phyloP scores from a whole-genome alignment of 2,329 filamentous ascomycete species.

The Penicillium italicum region DNA sequence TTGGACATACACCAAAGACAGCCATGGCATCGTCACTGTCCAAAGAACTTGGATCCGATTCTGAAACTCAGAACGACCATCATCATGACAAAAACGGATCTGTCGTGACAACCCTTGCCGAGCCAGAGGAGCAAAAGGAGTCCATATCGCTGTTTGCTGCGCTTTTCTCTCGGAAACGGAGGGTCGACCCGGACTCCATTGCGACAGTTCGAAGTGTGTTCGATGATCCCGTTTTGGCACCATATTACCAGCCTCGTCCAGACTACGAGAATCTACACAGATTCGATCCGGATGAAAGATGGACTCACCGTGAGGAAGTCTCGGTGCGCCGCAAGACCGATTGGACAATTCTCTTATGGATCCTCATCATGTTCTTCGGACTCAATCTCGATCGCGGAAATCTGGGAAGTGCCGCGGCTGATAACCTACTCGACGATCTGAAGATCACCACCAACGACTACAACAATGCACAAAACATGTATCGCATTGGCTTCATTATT shows the following conservation, averaged over 20 bases:
- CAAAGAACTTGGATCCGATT: neutral
- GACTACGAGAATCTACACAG: slow-evolving; percentile 39
- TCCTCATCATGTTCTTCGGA: slow-evolving; percentile 47
- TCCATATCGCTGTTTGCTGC: slow-evolving; percentile 18
- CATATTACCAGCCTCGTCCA: slow-evolving; percentile 26
- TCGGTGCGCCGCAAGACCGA: slow-evolving; percentile 30
- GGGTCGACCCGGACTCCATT: slow-evolving; percentile 19
- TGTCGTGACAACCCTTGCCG: neutral
- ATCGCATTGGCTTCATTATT: slow-evolving; percentile 28
- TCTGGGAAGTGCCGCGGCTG: slow-evolving; percentile 25
- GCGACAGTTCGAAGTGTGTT: slow-evolving; percentile 35
- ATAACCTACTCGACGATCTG: slow-evolving; percentile 28
- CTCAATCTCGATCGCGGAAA: slow-evolving; percentile 30
- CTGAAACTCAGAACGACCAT: neutral
- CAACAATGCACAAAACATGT: slow-evolving; percentile 32
- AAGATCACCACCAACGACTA: slow-evolving; percentile 32
- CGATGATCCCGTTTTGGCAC: slow-evolving; percentile 41
- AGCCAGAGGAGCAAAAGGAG: slow-evolving; percentile 1
- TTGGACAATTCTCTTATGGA: slow-evolving; percentile 34
- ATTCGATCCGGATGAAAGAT: slow-evolving; percentile 31
- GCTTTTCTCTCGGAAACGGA: slow-evolving; percentile 20
- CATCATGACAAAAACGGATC: neutral
- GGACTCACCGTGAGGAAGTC: slow-evolving; percentile 29
- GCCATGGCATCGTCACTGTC: neutral
- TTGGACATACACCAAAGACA: neutral